phyloP scores from a whole-genome alignment of 345 rosid species.

The Fremontodendron californicum region DNA sequence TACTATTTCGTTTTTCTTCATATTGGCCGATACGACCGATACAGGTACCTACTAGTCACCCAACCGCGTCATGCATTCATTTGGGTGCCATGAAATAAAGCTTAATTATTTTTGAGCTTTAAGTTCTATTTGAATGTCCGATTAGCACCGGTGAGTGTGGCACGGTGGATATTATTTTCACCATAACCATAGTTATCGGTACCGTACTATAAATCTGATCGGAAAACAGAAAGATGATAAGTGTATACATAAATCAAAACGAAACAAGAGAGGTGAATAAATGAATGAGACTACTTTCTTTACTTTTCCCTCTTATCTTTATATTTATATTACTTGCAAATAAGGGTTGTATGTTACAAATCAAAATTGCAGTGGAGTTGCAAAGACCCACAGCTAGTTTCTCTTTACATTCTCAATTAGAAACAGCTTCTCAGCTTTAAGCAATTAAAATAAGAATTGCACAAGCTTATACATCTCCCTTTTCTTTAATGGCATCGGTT shows the following conservation, averaged over 20 bases:
- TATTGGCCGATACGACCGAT: too few species aligned
- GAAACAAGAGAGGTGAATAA: slow-evolving; percentile 22
- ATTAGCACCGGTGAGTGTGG: too few species aligned
- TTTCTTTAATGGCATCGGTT: slow-evolving; percentile 10
- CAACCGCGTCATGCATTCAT: too few species aligned
- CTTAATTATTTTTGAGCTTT: too few species aligned
- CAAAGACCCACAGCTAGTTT: slow-evolving; percentile 24
- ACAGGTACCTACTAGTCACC: too few species aligned
- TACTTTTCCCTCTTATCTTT: slow-evolving; percentile 34
- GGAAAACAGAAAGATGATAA: not conserved
- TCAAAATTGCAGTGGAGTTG: slow-evolving; percentile 46
- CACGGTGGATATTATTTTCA: too few species aligned
- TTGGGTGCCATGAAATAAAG: too few species aligned
- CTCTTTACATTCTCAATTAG: slow-evolving; percentile 29
- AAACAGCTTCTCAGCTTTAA: slow-evolving; percentile 23
- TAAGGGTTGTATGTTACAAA: slow-evolving; percentile 44
- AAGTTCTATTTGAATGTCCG: too few species aligned
- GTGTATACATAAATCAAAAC: not conserved
- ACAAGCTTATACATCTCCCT: slow-evolving; percentile 19
- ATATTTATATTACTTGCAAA: slow-evolving; percentile 35
- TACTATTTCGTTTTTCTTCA: too few species aligned
- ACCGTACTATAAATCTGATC: too few species aligned
- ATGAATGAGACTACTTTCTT: slow-evolving; percentile 32
- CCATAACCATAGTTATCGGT: too few species aligned
- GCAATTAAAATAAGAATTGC: slow-evolving; percentile 20